These are phyloP conservation scores for Phytophthora tubulina DNA, from an alignment of 352 stramenopile genomes.

Conservation along the genomic window DNA sequence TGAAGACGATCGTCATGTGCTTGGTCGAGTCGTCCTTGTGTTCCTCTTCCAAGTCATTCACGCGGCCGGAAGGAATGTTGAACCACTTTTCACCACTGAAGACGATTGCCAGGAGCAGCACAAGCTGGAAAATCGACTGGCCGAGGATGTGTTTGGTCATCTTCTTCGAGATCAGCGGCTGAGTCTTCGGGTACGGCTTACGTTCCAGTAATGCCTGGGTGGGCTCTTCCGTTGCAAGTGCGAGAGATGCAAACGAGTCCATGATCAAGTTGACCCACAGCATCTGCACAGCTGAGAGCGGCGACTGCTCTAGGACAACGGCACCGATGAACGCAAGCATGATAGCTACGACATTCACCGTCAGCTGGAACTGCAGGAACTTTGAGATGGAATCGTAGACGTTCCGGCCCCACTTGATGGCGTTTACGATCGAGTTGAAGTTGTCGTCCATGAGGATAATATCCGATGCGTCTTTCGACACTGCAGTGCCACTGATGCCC, in stretches of 20 bases:
- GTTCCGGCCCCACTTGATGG: slow-evolving; percentile 95
- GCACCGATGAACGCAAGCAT: slow-evolving; percentile 92
- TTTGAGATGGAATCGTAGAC: slow-evolving; percentile 97
- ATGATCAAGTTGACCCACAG: slow-evolving; percentile 98
- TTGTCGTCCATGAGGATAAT: slow-evolving; percentile 97
- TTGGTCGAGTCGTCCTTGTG: slow-evolving; percentile 63
- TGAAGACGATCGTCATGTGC: slow-evolving; percentile 97
- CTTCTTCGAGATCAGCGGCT: slow-evolving; percentile 91
- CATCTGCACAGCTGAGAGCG: slow-evolving; percentile 95
- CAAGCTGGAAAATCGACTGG: slow-evolving; percentile 92
- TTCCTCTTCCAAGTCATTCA: slow-evolving; percentile 56
- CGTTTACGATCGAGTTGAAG: slow-evolving; percentile 96
- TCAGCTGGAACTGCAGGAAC: slow-evolving; percentile 97
- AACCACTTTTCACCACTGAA: slow-evolving; percentile 74
- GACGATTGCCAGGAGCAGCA: slow-evolving; percentile 82
- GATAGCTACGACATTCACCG: slow-evolving; percentile 95
- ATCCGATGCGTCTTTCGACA: slow-evolving; percentile 95
- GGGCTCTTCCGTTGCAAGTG: slow-evolving; percentile 93
- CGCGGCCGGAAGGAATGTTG: slow-evolving; percentile 43
- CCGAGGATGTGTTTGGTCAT: slow-evolving; percentile 96
- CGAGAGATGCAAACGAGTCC: slow-evolving; percentile 96
- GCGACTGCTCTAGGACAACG: slow-evolving; percentile 63
- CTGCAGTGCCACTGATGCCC: slow-evolving; percentile 92
- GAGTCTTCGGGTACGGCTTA: slow-evolving; percentile 89
- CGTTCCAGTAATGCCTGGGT: slow-evolving; percentile 85